These are phyloP conservation scores for Coprinopsis sp. DNA, from an alignment of 768 basidiomycete species.

Conservation along the genomic window DNA sequence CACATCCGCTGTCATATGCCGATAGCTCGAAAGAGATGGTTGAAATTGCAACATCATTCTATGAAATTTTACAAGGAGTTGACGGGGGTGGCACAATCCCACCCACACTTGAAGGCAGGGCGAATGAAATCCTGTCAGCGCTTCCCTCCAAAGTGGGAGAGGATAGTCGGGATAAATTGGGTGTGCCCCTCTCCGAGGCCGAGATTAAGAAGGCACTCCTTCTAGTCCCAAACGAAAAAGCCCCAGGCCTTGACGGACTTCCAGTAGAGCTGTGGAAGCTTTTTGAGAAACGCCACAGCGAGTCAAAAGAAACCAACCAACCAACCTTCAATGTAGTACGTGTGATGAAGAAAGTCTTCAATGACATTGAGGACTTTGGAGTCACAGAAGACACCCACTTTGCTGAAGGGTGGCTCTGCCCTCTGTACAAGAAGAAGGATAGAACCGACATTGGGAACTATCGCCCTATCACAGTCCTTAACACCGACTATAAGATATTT, in stretches of 20 bases:
- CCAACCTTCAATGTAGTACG: conserved; percentile 11
- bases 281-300: background rate
- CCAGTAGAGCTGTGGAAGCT: conserved; percentile 24
- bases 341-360: conserved; percentile 12
- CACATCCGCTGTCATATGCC: background rate
- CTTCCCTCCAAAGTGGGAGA: background rate
- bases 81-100: background rate
- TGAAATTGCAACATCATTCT: conserved; percentile 1
- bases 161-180: background rate
- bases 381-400: conserved; percentile 16
- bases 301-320: conserved; percentile 1
- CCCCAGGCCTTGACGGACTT: conserved; percentile 19
- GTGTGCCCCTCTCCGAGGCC: background rate
- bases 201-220: background rate
- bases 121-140: background rate
- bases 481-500: conserved; percentile 30
- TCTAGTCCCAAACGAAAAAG: conserved; percentile 8
- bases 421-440: conserved; percentile 39
- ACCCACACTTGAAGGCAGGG: background rate
- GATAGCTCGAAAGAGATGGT: background rate
- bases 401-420: conserved; percentile 31
- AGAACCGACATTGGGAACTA: conserved; percentile 26
- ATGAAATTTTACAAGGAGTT: background rate
- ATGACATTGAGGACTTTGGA: conserved; percentile 27
- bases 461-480: conserved; percentile 29